Evolutionary conservation across 2,329 filamentous ascomycete species (phyloP), one percentile per base, ranked within the genome.

Genomic region (Diaporthe batatas): DNA sequence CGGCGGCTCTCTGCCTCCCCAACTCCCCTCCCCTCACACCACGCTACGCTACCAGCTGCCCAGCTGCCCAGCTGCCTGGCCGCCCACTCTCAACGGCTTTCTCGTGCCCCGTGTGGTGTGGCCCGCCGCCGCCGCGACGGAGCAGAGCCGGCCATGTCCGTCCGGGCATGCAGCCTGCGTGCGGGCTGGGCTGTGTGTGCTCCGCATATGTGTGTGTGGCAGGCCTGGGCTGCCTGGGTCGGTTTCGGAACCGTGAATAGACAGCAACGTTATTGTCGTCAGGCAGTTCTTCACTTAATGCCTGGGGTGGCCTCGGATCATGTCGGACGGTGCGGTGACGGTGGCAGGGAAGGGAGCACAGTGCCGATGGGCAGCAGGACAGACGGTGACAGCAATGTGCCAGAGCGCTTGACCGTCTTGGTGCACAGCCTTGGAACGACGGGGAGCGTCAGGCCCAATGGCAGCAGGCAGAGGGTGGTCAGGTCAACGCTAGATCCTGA

Each of bases 271-370:
- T n/a, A n/a, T n/a, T n/a, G n/a, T n/a, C n/a, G n/a, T n/a, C n/a
- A n/a, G n/a, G n/a, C n/a, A n/a, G n/a, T n/a, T n/a, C n/a, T n/a
- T n/a, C n/a, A n/a, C n/a, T n/a, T n/a, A n/a, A n/a, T n/a, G n/a
- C n/a, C n/a, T n/a, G 10, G 54, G 23, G 34, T 51, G 68, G 54
- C 42, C 47, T 72, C 55, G 54, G 68, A 65, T 71, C 36, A 58
- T 71, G 64, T 74, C 73, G 73, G 73, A 68, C 70, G 55, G 72
- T 65, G 69, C 16, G 68, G 55, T 51, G 42, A 54, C 69, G 32
- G 29, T 32, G 44, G 39, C 36, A 25, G 36, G 59, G 6, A 12
- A 12, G 34, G 7, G 39, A 6, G 32, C 39, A 74, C 70, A 51
- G 72, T 74, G 54, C 39, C 55, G 42, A 55, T 62, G n/a, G 21